Evolutionary conservation across 2,329 filamentous ascomycete genomes (phyloP).

Genomic region (Chaetomium olivaceum): DNA sequence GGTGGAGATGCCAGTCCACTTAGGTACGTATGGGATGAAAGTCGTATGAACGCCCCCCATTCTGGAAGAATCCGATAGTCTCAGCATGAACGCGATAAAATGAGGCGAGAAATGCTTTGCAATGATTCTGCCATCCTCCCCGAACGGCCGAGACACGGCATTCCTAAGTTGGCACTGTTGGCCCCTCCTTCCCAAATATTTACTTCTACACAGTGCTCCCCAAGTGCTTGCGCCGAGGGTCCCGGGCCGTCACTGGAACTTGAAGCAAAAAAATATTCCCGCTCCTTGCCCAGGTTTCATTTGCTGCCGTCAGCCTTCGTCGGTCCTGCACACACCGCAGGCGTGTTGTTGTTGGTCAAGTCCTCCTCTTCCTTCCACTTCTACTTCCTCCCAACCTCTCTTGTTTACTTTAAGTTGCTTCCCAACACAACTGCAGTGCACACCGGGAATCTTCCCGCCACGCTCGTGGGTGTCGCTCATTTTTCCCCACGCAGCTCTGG

Average conservation of each 20-base stretch:
- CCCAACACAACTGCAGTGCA: not conserved
- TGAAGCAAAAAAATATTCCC: slow-evolving; percentile 5
- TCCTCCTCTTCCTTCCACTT: not conserved
- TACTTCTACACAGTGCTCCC: not conserved
- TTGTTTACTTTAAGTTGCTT: not conserved
- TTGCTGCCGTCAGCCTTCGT: slow-evolving; percentile 4
- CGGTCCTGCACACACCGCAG: slow-evolving; percentile 1
- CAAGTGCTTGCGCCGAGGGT: not conserved
- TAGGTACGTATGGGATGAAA: not conserved
- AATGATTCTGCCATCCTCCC: not conserved
- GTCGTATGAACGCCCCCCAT: not conserved
- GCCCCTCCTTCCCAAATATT: slow-evolving; percentile 9
- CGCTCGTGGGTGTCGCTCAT: slow-evolving; percentile 7
- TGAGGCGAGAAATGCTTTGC: not conserved
- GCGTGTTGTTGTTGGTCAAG: slow-evolving; percentile 11
- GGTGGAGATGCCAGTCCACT: not conserved
- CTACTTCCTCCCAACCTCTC: not conserved
- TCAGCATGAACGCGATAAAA: not conserved
- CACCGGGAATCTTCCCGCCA: not conserved
- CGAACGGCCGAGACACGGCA: slow-evolving; percentile 11
- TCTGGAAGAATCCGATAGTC: not conserved
- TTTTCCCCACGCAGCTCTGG: slow-evolving; percentile 9
- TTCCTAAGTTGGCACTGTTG: slow-evolving; percentile 13
- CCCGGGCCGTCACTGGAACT: not conserved
- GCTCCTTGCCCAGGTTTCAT: not conserved